These are phyloP conservation scores for Daucus carota DNA, from an alignment of 129 eudicot species.

Conservation along the genomic window DH1_v3.0 NC_030381.2:44896501-44897000, in stretches of 20 bases:
- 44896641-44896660: background rate
- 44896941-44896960: background rate
- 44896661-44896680: background rate
- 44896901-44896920: background rate
- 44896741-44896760: background rate
- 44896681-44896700: too few relatives aligned
- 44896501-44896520: too few relatives aligned
- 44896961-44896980: background rate
- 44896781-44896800: background rate
- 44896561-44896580: too few relatives aligned
- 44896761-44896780: background rate
- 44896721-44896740: background rate
- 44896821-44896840: background rate
- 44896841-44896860: background rate
- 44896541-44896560: background rate
- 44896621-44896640: background rate
- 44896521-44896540: too few relatives aligned
- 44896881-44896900: background rate
- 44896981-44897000: constrained; percentile 32
- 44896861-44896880: background rate
- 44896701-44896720: too few relatives aligned
- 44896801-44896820: background rate
- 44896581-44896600: background rate
- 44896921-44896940: background rate
- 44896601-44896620: too few relatives aligned